Evolutionary conservation across 306 rosid genomes (phyloP), one percentile per base, ranked within the genome.

Genomic region (Prunus fruticosa): DNA sequence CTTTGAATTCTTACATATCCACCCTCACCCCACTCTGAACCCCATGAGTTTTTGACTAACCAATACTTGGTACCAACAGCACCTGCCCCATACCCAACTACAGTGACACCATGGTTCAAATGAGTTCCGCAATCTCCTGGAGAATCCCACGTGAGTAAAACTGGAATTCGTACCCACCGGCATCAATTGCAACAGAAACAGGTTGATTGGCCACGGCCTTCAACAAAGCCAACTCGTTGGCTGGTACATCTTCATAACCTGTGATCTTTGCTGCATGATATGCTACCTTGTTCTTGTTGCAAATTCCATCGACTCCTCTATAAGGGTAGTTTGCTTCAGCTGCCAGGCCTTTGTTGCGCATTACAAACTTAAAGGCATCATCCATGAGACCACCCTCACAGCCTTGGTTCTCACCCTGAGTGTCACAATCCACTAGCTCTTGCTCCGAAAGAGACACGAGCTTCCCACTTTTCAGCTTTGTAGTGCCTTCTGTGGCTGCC

Each of bases 401-500:
- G 28, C 72, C 72, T 64, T 25, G 58, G 72, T 67, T 34, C 10
- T n/a, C 61, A 15, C 46, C 64, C 27, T 11, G 1, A 3, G 32
- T 25, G 72, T 62, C 76, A 6, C 77, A 78, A 47, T 78, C 82
- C 18, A 78, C 77, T 2, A 87, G 58, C 41, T 87, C 78, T 72
- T 87, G 83, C 78, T 74, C 85, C 0, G 88, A 84, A 6, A 84
- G 53, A 12, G 81, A 32, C 11, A 32, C 30, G 80, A 84, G 53
- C 0, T 67, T 43, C 0, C 86, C 79, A 1, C 47, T 77, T 69
- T 19, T 60, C 11, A 79, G 81, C 70, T 82, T 16, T 11, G 20
- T 14, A 45, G 76, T n/a, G 8, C 91, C 84, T 69, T 87, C 88
- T 73, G 62, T 60, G 8, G 87, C 82, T 18, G 87, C 91, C 60